Base-by-base conservation (phyloP, 495 filamentous ascomycete genomes). In the Trichoderma orchidacearum region DNA sequence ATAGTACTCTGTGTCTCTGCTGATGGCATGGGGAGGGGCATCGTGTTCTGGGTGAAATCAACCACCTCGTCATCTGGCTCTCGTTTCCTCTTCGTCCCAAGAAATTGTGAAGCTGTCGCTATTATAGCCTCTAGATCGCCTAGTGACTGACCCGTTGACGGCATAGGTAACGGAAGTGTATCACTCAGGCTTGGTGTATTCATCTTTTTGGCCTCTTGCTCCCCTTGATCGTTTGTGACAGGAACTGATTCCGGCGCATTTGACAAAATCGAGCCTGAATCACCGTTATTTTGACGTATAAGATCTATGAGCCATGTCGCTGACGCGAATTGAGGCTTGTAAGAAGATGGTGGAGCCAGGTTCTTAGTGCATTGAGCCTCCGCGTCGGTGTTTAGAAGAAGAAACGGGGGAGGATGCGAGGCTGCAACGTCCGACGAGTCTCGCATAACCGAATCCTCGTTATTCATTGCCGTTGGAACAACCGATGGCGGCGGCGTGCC, bases 241-340 rank as follows among this genome's bases (percentile, higher is more conserved):
- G 1, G 67, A 17, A 17, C 67, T 31, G 62, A 50, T 8, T 57
- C 64, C 5, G 63, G 68, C 21, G 63, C 65, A 3, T 62, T 65
- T 11, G 71, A 69, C 4, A 75, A 62, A 0, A 66, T 67, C 0
- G 71, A 64, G 18, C 63, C 69, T 0, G 70, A 56, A 54, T 62
- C 69, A 48, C 25, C 12, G 11, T 32, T 3, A n/a, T 18, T 3
- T 18, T 17, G 66, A 31, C 69, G 73, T 41, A 82, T 73, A 17
- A 78, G 67, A 54, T 77, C 76, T 11, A 83, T 70, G 15, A 83
- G 70, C 58, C 80, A 74, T 0, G 80, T 81, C 0, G 78, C 67
- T 7, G 75, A 73, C 6, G 72, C 75, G 62, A 81, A 80, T 57
- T 80, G 76, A 0, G 76, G 77, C 23, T 74, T 62, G 58, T 76